Percentiles rank a stretch among this genome's conserved stretches.
These are phyloP conservation scores for Penicillium salamii DNA, from an alignment of 495 filamentous ascomycete genomes.

Conservation along the genomic window DNA sequence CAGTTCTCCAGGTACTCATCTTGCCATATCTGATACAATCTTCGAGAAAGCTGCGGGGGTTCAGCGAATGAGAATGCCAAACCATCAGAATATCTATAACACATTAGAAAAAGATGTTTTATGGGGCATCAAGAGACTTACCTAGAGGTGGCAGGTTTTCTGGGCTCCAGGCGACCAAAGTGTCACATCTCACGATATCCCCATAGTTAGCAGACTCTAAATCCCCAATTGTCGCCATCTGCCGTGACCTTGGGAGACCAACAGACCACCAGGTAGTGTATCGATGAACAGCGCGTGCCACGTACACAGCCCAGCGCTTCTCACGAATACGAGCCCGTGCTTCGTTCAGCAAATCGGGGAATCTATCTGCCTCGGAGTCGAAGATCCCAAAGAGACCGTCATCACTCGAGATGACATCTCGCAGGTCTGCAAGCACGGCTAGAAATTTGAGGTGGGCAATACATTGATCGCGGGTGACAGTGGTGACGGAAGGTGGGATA, in stretches of 20 bases:
- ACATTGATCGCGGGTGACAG: constrained; percentile 37
- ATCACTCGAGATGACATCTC: constrained; percentile 59
- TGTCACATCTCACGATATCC: constrained; percentile 8
- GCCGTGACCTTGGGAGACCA: constrained; percentile 17
- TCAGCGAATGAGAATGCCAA: constrained; percentile 82
- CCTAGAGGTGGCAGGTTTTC: constrained; percentile 28
- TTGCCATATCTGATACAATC: constrained; percentile 66
- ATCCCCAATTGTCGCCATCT: constrained; percentile 10
- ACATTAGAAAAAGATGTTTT: neutral
- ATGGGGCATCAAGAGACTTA: constrained; percentile 6
- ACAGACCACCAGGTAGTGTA: constrained; percentile 69
- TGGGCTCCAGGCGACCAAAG: constrained; percentile 11
- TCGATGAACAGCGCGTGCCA: constrained; percentile 68
- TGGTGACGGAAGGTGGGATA: neutral
- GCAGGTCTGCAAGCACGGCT: constrained; percentile 63
- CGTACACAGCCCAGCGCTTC: constrained; percentile 76
- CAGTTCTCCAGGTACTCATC: constrained; percentile 57
- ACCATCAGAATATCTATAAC: constrained; percentile 77
- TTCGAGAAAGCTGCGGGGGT: constrained; percentile 72
- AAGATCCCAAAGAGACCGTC: constrained; percentile 68
- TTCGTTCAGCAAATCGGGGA: constrained; percentile 10
- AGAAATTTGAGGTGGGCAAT: constrained; percentile 80
- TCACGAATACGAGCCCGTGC: constrained; percentile 51
- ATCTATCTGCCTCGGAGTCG: constrained; percentile 42
- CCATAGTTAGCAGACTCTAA: constrained; percentile 12